Percentiles rank a stretch among this genome's conserved stretches.
Conservation (phyloP, 2,329 filamentous ascomycete genomes). For the Penicillium sclerotiorum region DNA sequence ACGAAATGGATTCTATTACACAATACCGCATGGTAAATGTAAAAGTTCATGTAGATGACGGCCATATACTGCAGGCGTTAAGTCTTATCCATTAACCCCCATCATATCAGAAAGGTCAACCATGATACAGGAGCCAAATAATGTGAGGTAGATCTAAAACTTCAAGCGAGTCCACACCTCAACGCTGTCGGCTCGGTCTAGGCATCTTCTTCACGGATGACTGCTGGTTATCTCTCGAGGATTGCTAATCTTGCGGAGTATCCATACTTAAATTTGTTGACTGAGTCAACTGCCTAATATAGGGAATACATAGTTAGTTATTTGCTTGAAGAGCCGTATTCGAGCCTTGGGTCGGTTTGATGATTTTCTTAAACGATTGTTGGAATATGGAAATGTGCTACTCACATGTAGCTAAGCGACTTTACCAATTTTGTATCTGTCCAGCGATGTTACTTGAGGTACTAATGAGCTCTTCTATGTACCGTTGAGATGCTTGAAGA, state of each 20-base stretch:
- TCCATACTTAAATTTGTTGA: slow-evolving; percentile 1
- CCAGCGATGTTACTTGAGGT: not conserved
- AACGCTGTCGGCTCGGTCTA: not conserved
- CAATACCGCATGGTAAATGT: no score
- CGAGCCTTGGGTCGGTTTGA: not conserved
- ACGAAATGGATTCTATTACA: no score
- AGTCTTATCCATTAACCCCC: no score
- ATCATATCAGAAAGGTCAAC: not conserved
- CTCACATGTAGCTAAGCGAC: slow-evolving; percentile 1
- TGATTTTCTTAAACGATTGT: not conserved
- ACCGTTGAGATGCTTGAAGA: not conserved
- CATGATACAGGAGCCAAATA: not conserved
- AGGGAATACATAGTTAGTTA: not conserved
- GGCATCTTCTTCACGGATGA: not conserved
- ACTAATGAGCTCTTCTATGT: slow-evolving; percentile 2
- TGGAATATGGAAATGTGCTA: not conserved
- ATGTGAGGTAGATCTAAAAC: not conserved
- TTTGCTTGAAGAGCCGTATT: not conserved
- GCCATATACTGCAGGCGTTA: no score
- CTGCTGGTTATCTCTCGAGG: not conserved
- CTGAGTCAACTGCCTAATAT: not conserved
- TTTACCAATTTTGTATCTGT: slow-evolving; percentile 1
- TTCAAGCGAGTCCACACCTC: not conserved
- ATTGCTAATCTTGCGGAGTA: not conserved
- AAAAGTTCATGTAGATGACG: no score